Conservation (phyloP, 78 protist species). For the Goniomonas avonlea region DNA sequence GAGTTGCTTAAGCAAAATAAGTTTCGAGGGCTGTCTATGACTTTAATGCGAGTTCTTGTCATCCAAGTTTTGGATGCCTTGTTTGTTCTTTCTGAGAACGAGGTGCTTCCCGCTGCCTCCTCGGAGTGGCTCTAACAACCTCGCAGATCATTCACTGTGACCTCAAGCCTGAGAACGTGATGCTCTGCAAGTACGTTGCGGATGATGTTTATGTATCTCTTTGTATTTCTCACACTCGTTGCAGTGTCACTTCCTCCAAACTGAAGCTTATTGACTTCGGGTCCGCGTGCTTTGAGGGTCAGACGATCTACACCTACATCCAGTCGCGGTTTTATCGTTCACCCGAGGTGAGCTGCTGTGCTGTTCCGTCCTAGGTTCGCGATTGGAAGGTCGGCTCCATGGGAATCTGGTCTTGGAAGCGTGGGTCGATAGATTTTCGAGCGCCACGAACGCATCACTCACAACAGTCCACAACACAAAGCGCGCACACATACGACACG, state of each 20-base stretch:
- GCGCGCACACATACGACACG: no score
- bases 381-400: no score
- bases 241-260: neutral
- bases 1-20: constrained; percentile 36
- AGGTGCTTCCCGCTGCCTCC: neutral
- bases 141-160: neutral
- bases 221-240: neutral
- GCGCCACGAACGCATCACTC: no score
- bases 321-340: constrained; percentile 87
- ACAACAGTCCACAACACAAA: no score
- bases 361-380: no score
- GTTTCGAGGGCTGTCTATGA: constrained; percentile 4
- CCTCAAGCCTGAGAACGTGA: constrained; percentile 44
- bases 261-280: constrained; percentile 82
- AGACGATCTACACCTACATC: constrained; percentile 75
- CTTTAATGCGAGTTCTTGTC: neutral
- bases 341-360: no score
- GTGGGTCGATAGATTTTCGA: no score
- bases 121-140: neutral
- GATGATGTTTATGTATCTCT: neutral
- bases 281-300: constrained; percentile 61
- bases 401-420: no score
- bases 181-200: constrained; percentile 42
- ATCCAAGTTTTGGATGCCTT: neutral
- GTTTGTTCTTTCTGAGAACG: neutral